A percentile compares a stretch with the other conserved stretches of the same genome.
These are phyloP conservation scores for Penicillium waksmanii DNA, from an alignment of 495 filamentous ascomycete genomes.

Conservation along the genomic window DNA sequence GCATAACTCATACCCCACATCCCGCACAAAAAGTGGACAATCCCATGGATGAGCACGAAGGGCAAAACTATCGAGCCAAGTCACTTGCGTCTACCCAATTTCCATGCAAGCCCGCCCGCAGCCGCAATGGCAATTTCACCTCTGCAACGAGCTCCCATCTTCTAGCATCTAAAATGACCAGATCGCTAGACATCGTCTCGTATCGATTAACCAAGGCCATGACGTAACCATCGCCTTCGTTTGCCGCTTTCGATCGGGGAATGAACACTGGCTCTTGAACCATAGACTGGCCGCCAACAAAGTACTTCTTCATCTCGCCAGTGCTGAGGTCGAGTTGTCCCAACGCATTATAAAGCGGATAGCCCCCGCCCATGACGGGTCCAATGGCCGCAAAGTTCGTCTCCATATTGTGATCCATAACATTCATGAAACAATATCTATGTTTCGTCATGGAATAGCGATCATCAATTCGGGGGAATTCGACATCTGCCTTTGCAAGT, in stretches of 20 bases:
- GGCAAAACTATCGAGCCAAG: too few species aligned
- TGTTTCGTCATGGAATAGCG: constrained; percentile 55
- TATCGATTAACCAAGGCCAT: constrained; percentile 59
- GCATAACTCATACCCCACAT: too few species aligned
- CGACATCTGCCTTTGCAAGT: constrained; percentile 50
- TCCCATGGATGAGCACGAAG: too few species aligned
- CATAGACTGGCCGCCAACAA: constrained; percentile 47
- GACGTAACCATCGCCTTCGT: constrained; percentile 60
- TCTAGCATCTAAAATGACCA: too few species aligned
- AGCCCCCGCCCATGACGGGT: constrained; percentile 28
- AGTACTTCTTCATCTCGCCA: constrained; percentile 41
- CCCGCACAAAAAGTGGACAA: too few species aligned
- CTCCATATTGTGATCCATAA: constrained; percentile 45
- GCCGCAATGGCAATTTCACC: too few species aligned
- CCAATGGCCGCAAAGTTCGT: constrained; percentile 44
- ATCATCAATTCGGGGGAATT: constrained; percentile 65
- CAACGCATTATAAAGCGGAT: constrained; percentile 46
- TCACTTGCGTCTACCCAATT: too few species aligned
- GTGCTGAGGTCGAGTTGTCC: constrained; percentile 46
- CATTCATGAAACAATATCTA: constrained; percentile 57
- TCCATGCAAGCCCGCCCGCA: too few species aligned
- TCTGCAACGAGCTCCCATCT: too few species aligned
- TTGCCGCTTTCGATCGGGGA: constrained; percentile 39
- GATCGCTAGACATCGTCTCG: constrained; percentile 50
- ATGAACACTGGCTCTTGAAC: constrained; percentile 65